Conservation (phyloP, 2,329 filamentous ascomycete genomes). For the Epichloe aotearoae region DNA sequence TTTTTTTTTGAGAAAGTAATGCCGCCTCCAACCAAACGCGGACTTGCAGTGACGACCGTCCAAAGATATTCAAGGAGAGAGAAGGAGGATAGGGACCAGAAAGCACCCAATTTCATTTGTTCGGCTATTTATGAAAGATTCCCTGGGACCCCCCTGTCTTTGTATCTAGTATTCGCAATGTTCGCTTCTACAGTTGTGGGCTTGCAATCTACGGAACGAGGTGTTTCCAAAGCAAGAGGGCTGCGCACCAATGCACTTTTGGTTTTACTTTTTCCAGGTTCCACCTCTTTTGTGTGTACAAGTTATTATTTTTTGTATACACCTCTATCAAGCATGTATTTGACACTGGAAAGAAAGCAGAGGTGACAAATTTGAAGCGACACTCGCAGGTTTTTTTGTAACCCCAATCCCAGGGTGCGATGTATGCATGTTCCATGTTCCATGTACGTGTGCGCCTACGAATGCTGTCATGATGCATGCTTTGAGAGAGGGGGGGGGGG, state of each 20-base stretch:
- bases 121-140: no score
- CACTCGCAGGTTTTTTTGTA: no score
- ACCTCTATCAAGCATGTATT: no score
- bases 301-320: no score
- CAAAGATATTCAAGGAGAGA: background rate
- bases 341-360: no score
- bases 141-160: no score
- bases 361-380: no score
- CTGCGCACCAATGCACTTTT: no score
- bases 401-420: no score
- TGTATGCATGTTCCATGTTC: no score
- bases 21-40: background rate
- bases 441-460: no score
- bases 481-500: accelerated
- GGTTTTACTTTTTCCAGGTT: background rate
- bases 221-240: background rate
- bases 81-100: background rate
- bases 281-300: background rate
- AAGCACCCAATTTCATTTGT: no score
- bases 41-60: background rate
- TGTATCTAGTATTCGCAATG: background rate
- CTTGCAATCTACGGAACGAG: background rate
- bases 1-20: background rate
- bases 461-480: background rate
- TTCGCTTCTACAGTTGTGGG: background rate